A percentile compares a stretch with the other conserved stretches of the same genome.
These are phyloP conservation scores for Coemansia sp. DNA, from an alignment of 192 early-diverging fungal genomes.

Conservation along the genomic window DNA sequence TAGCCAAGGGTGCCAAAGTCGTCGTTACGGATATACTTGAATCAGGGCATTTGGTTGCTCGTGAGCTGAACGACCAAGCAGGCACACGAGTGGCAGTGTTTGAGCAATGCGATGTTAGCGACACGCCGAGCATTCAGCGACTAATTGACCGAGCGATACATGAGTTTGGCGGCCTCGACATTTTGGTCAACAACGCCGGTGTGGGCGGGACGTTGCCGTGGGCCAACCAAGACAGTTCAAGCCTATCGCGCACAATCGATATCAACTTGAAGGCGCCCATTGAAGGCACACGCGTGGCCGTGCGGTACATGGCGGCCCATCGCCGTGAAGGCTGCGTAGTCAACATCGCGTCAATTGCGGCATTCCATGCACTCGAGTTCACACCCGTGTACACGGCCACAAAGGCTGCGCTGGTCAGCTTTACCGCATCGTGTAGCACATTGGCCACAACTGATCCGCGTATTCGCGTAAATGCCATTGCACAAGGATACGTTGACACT, in stretches of 20 bases:
- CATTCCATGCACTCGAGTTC: constrained; percentile 54
- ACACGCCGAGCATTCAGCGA: constrained; percentile 22
- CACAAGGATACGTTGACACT: constrained; percentile 60
- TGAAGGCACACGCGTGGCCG: constrained; percentile 69
- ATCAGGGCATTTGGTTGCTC: constrained; percentile 39
- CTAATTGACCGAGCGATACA: constrained; percentile 48
- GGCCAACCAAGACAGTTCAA: constrained; percentile 45
- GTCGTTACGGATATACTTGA: constrained; percentile 64
- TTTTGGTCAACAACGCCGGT: constrained; percentile 67
- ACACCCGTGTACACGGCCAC: constrained; percentile 74
- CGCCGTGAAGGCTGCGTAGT: constrained; percentile 64
- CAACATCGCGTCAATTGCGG: constrained; percentile 76
- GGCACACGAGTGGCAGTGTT: constrained; percentile 32
- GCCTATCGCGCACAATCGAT: constrained; percentile 62
- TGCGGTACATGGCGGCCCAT: constrained; percentile 57
- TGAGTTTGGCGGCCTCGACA: constrained; percentile 62
- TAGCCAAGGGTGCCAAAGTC: constrained; percentile 61
- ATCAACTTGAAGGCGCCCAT: constrained; percentile 77
- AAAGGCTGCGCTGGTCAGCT: constrained; percentile 71
- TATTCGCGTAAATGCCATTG: constrained; percentile 66
- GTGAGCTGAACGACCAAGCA: constrained; percentile 26
- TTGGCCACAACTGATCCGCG: constrained; percentile 35
- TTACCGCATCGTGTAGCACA: constrained; percentile 55
- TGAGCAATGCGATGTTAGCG: constrained; percentile 57
- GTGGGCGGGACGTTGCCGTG: constrained; percentile 51